Conservation (phyloP, 2,329 filamentous ascomycete genomes). For the Pseudogymnoascus sp. region DNA sequence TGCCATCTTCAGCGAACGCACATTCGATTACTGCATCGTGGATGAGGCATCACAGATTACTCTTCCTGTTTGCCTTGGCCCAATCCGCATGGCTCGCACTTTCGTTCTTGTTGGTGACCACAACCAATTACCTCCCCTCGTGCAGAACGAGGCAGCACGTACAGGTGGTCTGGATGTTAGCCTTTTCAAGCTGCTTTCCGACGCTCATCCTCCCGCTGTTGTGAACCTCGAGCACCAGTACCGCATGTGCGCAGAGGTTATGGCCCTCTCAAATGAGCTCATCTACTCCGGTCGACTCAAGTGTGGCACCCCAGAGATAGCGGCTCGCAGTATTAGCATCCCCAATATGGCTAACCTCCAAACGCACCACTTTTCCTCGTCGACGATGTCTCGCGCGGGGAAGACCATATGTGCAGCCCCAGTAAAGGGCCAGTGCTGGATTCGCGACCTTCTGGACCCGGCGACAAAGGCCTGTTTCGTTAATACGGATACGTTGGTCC, state of each 20-base stretch:
- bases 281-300: conserved; percentile 89
- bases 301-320: conserved; percentile 74
- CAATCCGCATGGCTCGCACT: conserved; percentile 83
- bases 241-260: conserved; percentile 96
- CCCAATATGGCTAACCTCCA: conserved; percentile 56
- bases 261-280: conserved; percentile 84
- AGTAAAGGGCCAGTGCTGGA: conserved; percentile 55
- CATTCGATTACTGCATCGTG: conserved; percentile 97
- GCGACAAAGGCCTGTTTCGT: conserved; percentile 72
- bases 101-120: conserved; percentile 97
- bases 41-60: conserved; percentile 98
- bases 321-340: conserved; percentile 59
- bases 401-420: conserved; percentile 50
- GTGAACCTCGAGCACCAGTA: conserved; percentile 94
- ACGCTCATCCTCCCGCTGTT: conserved; percentile 77
- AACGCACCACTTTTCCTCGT: conserved; percentile 50
- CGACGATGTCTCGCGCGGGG: conserved; percentile 36
- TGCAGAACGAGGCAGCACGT: conserved; percentile 83
- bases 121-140: conserved; percentile 87
- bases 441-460: conserved; percentile 63
- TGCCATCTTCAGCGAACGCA: conserved; percentile 75
- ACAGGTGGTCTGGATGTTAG: conserved; percentile 84
- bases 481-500: conserved; percentile 72
- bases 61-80: conserved; percentile 85
- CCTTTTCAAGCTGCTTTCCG: conserved; percentile 87